Conservation (phyloP, 75 land plant species). For the Selaginella tamariscina region DNA sequence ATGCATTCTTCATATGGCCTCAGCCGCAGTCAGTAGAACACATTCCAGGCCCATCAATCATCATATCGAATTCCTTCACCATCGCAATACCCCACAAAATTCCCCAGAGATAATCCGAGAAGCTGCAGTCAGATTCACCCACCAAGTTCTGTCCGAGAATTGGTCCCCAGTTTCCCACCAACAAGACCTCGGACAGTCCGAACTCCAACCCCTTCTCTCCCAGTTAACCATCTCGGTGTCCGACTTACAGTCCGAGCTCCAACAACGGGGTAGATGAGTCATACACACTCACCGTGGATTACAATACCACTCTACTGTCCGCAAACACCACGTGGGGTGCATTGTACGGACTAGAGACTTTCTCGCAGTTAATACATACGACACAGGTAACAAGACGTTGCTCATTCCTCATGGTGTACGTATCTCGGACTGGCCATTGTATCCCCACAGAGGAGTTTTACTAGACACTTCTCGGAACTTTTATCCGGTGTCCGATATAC, state of each 20-base stretch:
- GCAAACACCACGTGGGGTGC: constrained; percentile 80
- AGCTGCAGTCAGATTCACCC: constrained; percentile 36
- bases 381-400: constrained; percentile 15
- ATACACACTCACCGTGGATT: constrained; percentile 38
- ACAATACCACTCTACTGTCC: constrained; percentile 23
- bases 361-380: constrained; percentile 61
- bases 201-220: background rate
- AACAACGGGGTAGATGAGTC: constrained; percentile 70
- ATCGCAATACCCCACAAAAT: constrained; percentile 20
- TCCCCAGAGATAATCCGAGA: constrained; percentile 26
- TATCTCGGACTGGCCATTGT: constrained; percentile 46
- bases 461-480: constrained; percentile 76
- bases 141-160: constrained; percentile 35
- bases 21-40: constrained; percentile 30
- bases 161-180: constrained; percentile 20
- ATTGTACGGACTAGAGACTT: constrained; percentile 83
- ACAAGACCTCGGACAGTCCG: constrained; percentile 11
- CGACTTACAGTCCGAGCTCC: constrained; percentile 35
- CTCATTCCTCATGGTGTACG: constrained; percentile 19
- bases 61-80: constrained; percentile 28
- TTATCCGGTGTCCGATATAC: constrained; percentile 44
- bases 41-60: constrained; percentile 16
- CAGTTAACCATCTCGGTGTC: constrained; percentile 31
- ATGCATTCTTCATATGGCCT: constrained; percentile 43
- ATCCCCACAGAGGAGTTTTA: constrained; percentile 57